Conservation (phyloP, 495 filamentous ascomycete species). For the Penicillium canariense region DNA sequence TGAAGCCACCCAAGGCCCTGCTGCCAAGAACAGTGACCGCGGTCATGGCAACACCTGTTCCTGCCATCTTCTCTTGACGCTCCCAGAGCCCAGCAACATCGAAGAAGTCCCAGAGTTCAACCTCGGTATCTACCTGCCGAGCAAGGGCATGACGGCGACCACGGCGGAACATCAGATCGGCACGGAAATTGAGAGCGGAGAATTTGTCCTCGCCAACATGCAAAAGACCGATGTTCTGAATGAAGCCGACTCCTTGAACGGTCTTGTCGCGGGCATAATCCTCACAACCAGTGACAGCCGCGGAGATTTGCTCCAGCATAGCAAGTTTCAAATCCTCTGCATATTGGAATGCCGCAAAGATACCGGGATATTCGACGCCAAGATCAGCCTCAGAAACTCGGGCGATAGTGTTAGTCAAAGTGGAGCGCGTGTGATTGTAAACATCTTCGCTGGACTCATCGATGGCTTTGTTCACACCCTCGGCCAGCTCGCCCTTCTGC, state of each 20-base stretch:
- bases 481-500: conserved; percentile 76
- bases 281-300: conserved; percentile 75
- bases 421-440: conserved; percentile 75
- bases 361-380: conserved; percentile 79
- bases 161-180: conserved; percentile 88
- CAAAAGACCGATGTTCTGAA: conserved; percentile 81
- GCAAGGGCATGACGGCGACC: conserved; percentile 72
- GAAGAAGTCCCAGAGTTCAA: conserved; percentile 91
- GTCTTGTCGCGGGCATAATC: conserved; percentile 78
- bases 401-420: conserved; percentile 66
- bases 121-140: conserved; percentile 78
- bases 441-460: conserved; percentile 82
- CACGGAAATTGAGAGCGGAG: conserved; percentile 76
- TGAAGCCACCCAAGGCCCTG: conserved; percentile 74
- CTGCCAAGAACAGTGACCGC: conserved; percentile 82
- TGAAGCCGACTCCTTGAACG: conserved; percentile 75
- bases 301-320: conserved; percentile 83
- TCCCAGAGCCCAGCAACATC: conserved; percentile 81
- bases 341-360: conserved; percentile 84
- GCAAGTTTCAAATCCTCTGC: conserved; percentile 89
- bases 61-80: conserved; percentile 88
- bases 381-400: conserved; percentile 73
- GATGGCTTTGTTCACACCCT: conserved; percentile 75
- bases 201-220: conserved; percentile 84
- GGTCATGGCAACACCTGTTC: conserved; percentile 90